Conservation (phyloP, 164 flowering plant genomes). For the Umbellularia californica region DNA sequence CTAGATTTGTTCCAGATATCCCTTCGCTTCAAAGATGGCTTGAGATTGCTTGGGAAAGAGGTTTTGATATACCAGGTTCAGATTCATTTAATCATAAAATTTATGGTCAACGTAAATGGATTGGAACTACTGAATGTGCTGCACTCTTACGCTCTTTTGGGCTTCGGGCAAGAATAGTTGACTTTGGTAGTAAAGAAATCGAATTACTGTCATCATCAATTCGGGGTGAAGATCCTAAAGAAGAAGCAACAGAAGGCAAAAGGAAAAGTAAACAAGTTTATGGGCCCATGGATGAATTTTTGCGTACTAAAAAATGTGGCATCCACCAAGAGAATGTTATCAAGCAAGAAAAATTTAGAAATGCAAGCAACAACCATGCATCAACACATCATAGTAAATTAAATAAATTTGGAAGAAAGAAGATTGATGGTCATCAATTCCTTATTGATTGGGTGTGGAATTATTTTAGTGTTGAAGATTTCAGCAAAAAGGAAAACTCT, state of each 20-base stretch:
- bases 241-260: conserved; percentile 19
- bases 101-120: conserved; percentile 67
- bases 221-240: conserved; percentile 18
- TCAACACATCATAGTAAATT: not conserved
- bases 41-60: conserved; percentile 85
- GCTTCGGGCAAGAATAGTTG: conserved; percentile 71
- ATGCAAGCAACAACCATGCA: not conserved
- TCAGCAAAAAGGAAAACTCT: conserved; percentile 12
- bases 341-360: conserved; percentile 12
- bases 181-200: conserved; percentile 54
- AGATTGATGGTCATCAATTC: conserved; percentile 42
- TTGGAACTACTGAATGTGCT: conserved; percentile 93
- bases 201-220: conserved; percentile 28
- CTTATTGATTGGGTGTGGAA: conserved; percentile 84
- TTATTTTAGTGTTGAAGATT: conserved; percentile 50
- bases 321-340: conserved; percentile 4
- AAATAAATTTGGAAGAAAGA: conserved; percentile 6
- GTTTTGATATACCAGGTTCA: conserved; percentile 63
- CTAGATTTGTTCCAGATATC: conserved; percentile 79
- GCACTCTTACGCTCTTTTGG: conserved; percentile 86
- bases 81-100: conserved; percentile 47
- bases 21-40: conserved; percentile 84
- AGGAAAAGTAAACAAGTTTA: conserved; percentile 32
- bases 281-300: conserved; percentile 84
- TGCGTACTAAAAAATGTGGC: conserved; percentile 19